phyloP scores from a whole-genome alignment of 2,329 filamentous ascomycete species.

The Rhynchosporium agropyri region DNA sequence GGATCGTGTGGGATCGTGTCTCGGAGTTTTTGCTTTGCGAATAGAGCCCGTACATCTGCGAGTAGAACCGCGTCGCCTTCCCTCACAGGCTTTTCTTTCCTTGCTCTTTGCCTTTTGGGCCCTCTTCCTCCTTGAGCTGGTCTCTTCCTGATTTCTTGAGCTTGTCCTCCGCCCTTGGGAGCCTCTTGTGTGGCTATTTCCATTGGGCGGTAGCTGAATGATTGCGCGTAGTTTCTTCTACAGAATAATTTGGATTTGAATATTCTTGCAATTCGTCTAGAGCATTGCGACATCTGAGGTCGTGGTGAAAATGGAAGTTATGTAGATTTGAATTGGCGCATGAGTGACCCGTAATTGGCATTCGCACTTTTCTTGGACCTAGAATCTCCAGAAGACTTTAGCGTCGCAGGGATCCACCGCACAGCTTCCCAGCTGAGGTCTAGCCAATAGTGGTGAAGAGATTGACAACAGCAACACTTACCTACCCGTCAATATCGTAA shows the following conservation, averaged over 20 bases:
- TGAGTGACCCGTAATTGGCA: no score
- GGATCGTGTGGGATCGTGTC: conserved; percentile 9
- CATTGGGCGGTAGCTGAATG: conserved; percentile 27
- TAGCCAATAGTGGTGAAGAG: not conserved
- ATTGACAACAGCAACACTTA: not conserved
- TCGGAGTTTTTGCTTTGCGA: conserved; percentile 46
- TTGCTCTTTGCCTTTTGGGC: conserved; percentile 55
- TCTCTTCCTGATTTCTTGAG: conserved; percentile 36
- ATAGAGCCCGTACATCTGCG: conserved; percentile 61
- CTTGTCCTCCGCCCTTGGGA: conserved; percentile 4
- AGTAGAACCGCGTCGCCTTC: conserved; percentile 70
- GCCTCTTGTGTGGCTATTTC: conserved; percentile 8
- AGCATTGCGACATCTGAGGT: conserved; percentile 14
- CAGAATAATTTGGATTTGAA: not conserved
- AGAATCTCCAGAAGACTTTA: conserved; percentile 1
- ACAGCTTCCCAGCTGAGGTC: not conserved
- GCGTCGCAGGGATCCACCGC: not conserved
- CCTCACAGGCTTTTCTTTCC: conserved; percentile 56
- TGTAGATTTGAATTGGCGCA: not conserved
- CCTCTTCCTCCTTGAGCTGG: conserved; percentile 39
- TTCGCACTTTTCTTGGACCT: not conserved
- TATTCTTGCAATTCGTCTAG: conserved; percentile 6
- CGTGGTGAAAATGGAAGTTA: not conserved
- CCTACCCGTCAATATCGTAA: no score
- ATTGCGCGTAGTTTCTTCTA: conserved; percentile 1